Conservation (phyloP, 2,329 filamentous ascomycete species). For the Aspergillus quadrilineatus region DNA sequence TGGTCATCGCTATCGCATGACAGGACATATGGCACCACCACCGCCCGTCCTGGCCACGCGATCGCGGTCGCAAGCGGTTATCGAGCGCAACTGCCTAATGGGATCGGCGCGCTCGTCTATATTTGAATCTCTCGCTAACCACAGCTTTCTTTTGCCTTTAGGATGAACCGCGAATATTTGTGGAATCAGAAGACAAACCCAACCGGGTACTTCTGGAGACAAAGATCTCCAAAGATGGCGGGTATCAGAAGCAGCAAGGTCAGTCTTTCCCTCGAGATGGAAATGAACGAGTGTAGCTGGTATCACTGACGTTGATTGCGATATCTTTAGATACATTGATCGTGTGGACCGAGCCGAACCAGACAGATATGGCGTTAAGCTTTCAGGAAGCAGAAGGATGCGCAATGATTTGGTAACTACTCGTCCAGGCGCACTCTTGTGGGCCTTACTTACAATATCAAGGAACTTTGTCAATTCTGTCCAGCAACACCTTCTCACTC, state of each 20-base stretch:
- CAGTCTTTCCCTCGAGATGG: constrained; percentile 25
- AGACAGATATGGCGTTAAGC: constrained; percentile 94
- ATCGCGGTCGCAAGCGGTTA: constrained; percentile 15
- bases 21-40: constrained; percentile 14
- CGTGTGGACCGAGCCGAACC: constrained; percentile 92
- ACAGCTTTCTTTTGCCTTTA: constrained; percentile 33
- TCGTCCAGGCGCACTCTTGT: constrained; percentile 4
- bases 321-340: constrained; percentile 78
- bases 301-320: constrained; percentile 27
- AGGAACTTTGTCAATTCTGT: constrained; percentile 91
- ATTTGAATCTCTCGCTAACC: constrained; percentile 16
- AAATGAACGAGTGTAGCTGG: neutral
- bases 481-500: constrained; percentile 69
- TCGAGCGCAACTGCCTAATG: constrained; percentile 21
- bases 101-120: constrained; percentile 17
- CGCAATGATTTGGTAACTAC: constrained; percentile 75
- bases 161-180: constrained; percentile 83
- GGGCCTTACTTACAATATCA: constrained; percentile 25
- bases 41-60: constrained; percentile 12
- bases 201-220: constrained; percentile 82
- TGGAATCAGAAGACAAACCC: constrained; percentile 91
- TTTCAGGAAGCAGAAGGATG: constrained; percentile 98
- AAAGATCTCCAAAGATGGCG: constrained; percentile 87
- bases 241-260: constrained; percentile 98
- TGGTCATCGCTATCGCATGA: constrained; percentile 19